Conservation (phyloP, 1,139 yeast genomes). For the Blastobotrys illinoisensis region DNA sequence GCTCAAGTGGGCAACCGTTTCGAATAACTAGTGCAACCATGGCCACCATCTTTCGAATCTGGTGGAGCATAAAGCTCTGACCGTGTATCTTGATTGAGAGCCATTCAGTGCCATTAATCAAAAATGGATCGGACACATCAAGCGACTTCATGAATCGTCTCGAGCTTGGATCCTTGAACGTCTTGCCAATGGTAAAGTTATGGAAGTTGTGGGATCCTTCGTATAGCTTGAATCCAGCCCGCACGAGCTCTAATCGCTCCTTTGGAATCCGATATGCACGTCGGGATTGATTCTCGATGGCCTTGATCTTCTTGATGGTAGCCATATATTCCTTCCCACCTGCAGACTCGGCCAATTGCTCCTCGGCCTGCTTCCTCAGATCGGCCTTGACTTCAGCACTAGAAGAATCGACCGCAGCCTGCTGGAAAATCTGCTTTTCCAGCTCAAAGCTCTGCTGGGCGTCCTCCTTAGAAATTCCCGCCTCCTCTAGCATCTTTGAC, state of each 20-base stretch:
- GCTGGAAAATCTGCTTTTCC: constrained; percentile 21
- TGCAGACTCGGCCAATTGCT: constrained; percentile 16
- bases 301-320: constrained; percentile 56
- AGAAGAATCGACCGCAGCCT: constrained; percentile 10
- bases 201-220: constrained; percentile 93
- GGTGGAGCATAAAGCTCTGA: constrained; percentile 97
- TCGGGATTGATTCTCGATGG: constrained; percentile 62
- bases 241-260: constrained; percentile 55
- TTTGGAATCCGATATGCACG: constrained; percentile 61
- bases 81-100: constrained; percentile 94
- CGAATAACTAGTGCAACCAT: constrained; percentile 86
- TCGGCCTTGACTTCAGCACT: constrained; percentile 20
- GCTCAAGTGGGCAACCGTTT: constrained; percentile 72
- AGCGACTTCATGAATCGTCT: constrained; percentile 74
- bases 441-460: constrained; percentile 34
- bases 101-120: constrained; percentile 95
- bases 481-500: constrained; percentile 22
- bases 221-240: constrained; percentile 65
- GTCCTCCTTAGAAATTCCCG: constrained; percentile 33
- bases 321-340: constrained; percentile 7
- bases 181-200: constrained; percentile 86
- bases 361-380: constrained; percentile 32
- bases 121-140: constrained; percentile 82
- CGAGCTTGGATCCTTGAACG: constrained; percentile 81
- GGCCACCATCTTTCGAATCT: constrained; percentile 96